phyloP scores from a whole-genome alignment of 139 green algal genomes.

The Nannochloris sp. region DNA sequence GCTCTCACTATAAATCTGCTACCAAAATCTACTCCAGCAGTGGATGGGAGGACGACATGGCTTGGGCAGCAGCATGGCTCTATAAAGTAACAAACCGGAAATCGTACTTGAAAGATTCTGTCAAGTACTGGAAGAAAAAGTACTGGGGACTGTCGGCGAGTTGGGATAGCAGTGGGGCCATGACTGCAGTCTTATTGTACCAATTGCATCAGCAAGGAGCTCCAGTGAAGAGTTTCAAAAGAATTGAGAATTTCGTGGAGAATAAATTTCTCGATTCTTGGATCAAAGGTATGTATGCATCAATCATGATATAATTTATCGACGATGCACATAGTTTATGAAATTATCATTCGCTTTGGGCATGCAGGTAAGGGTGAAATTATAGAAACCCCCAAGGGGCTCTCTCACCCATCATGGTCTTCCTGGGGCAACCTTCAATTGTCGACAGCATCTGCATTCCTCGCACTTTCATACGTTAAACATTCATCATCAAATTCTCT shows the following conservation, averaged over 20 bases:
- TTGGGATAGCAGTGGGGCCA: conserved; percentile 10
- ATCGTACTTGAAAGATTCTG: conserved; percentile 5
- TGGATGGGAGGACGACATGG: conserved; percentile 32
- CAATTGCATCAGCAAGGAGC: conserved; percentile 8
- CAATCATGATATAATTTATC: too few relatives aligned
- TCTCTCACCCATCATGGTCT: conserved; percentile 7
- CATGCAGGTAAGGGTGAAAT: conserved; percentile 11
- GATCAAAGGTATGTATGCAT: background rate
- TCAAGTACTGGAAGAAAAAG: conserved; percentile 11
- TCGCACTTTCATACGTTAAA: background rate
- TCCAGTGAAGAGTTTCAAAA: background rate
- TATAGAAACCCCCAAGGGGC: conserved; percentile 9
- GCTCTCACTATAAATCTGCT: conserved; percentile 19
- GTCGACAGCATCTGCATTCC: conserved; percentile 1
- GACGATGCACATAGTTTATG: too few relatives aligned
- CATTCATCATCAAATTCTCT: background rate
- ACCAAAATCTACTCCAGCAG: conserved; percentile 18
- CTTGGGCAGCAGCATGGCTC: conserved; percentile 41
- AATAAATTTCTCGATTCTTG: conserved; percentile 6
- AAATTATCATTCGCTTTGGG: background rate
- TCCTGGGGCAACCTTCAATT: conserved; percentile 13
- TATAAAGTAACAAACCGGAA: conserved; percentile 22
- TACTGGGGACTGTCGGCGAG: conserved; percentile 5
- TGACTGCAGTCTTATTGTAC: background rate
- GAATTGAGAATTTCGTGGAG: background rate